phyloP scores from a whole-genome alignment of 805 yeast genomes.

The Barnettozyma californica region DNA sequence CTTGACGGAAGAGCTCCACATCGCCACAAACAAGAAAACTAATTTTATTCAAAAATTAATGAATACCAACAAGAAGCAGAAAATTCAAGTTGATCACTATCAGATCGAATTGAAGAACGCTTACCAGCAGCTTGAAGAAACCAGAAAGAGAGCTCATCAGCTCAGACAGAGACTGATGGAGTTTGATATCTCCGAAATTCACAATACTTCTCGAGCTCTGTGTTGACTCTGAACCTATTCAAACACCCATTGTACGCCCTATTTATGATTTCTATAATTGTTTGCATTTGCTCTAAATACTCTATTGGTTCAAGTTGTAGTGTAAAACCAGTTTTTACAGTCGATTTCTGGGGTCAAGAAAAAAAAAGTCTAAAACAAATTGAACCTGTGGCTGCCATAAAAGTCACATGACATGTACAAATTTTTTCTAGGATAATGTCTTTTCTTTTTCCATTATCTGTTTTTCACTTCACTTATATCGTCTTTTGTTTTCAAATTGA shows the following conservation, averaged over 20 bases:
- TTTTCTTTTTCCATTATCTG: not conserved
- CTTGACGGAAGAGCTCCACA: slow-evolving; percentile 2
- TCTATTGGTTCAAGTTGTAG: not conserved
- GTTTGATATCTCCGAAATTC: slow-evolving; percentile 5
- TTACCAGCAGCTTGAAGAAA: slow-evolving; percentile 14
- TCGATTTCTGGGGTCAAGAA: too few relatives aligned
- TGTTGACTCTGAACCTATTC: not conserved
- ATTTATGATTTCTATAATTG: not conserved
- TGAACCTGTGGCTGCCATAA: too few relatives aligned
- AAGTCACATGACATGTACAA: slow-evolving; percentile 3
- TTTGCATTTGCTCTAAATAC: not conserved
- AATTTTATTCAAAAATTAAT: slow-evolving; percentile 7
- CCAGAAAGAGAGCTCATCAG: slow-evolving; percentile 17
- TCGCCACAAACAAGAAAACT: not conserved
- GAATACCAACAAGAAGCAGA: slow-evolving; percentile 7
- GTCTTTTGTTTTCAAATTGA: too few relatives aligned
- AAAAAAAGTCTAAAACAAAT: too few relatives aligned
- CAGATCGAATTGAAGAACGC: slow-evolving; percentile 12
- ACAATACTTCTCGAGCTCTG: not conserved
- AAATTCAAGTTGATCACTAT: slow-evolving; percentile 13
- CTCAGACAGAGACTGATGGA: slow-evolving; percentile 17
- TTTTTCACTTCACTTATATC: not conserved
- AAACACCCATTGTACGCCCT: not conserved
- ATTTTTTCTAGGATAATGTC: not conserved
- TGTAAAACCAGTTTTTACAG: not conserved